Evolutionary conservation across 805 yeast species (phyloP).

Genomic region (Pichia eremophila): DNA sequence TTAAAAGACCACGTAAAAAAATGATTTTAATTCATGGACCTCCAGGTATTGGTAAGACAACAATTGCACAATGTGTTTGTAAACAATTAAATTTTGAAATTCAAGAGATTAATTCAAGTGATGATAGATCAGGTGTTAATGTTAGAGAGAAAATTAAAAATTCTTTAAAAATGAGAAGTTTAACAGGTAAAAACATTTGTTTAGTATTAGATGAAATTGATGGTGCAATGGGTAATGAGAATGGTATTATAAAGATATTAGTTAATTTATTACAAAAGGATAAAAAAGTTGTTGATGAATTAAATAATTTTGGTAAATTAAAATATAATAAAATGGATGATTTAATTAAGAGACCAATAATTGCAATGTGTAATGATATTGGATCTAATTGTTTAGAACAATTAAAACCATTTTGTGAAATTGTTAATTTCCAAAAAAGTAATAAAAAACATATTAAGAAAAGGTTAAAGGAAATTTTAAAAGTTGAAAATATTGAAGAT

Average conservation of each 20-base stretch:
- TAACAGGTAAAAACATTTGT: slow-evolving; percentile 70
- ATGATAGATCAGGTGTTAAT: slow-evolving; percentile 51
- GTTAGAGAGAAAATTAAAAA: slow-evolving; percentile 49
- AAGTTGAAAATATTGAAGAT: slow-evolving; percentile 39
- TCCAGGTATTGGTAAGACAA: slow-evolving; percentile 89
- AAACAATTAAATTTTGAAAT: slow-evolving; percentile 71
- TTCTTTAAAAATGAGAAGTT: slow-evolving; percentile 55
- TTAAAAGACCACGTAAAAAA: slow-evolving; percentile 50
- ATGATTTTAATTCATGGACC: slow-evolving; percentile 80
- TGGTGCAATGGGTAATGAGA: slow-evolving; percentile 48
- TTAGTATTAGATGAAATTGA: slow-evolving; percentile 86
- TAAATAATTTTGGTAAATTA: slow-evolving; percentile 16
- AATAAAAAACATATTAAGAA: slow-evolving; percentile 35
- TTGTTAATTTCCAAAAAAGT: slow-evolving; percentile 57
- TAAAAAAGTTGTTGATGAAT: slow-evolving; percentile 35
- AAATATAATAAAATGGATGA: slow-evolving; percentile 14
- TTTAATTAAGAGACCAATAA: slow-evolving; percentile 69
- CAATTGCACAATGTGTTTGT: slow-evolving; percentile 79
- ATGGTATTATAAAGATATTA: slow-evolving; percentile 48
- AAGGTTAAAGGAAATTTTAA: slow-evolving; percentile 43
- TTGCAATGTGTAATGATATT: slow-evolving; percentile 85
- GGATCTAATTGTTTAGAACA: slow-evolving; percentile 68
- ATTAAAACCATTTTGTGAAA: slow-evolving; percentile 64
- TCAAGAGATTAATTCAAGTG: slow-evolving; percentile 81
- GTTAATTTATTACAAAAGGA: slow-evolving; percentile 56